Base-by-base conservation (phyloP, 2,329 filamentous ascomycete genomes). In the Beauveria scarabaeidicola region DNA sequence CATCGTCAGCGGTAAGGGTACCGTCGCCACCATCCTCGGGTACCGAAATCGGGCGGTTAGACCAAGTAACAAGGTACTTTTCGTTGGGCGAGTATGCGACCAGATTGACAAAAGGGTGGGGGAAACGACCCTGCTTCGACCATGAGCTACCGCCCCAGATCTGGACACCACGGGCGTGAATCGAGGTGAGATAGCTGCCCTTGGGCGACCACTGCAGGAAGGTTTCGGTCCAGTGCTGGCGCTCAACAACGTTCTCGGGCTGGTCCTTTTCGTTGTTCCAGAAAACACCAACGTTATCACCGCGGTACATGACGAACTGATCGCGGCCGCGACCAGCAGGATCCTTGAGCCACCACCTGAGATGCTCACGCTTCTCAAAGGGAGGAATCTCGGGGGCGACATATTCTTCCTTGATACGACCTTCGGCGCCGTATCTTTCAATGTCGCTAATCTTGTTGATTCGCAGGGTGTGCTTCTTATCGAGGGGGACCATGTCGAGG, bases 401-500 rank as follows among this genome's bases (percentile, higher is more conserved):
- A 77, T 97, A 99, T 67, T 92, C 87, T 70, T 99, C 94, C 66
- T 96, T 89, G 68, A 99, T 84, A 66, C 91, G 87, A 66, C 94
- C 94, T 78, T 97, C 94, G 64, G 91, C 86, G 64, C 94, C 94
- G 74, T 90, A 99, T 66, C 94, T 89, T 73, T 99, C 94, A 70
- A 99, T 92, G 72, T 99, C 94, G 69, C 92, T 97, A 69, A 99
- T 83, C 78, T 99, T 99, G 85, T 99, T 99, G 68, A 99, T 92
- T 64, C 88, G 84, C 68, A 99, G 85, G 56, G 85, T 96, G 81
- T 99, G 92, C 78, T 88, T 97, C 84, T 95, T 97, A 79, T 99
- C 94, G 69, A 99, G 88, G 48, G 93, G 84, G 6, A 89, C 86
- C 69, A 85, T 84, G 74, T 99, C 87, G 61, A 99, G 87, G 69